Base-by-base conservation (phyloP, 108 stramenopile genomes). In the Skeletonema marinoi region DNA sequence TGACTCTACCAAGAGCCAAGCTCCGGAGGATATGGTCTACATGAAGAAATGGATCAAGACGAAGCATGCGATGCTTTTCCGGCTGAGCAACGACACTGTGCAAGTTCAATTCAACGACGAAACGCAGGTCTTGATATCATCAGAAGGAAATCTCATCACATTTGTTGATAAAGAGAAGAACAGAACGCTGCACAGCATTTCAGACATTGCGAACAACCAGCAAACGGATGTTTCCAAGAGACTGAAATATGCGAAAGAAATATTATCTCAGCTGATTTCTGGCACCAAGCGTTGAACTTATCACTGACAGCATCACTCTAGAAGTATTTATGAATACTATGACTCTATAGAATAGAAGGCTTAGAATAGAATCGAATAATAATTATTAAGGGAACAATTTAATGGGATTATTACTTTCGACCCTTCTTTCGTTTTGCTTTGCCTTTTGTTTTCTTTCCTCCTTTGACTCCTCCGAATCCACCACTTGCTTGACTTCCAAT, bases 1-100 rank as follows among this genome's bases (percentile, higher is more conserved):
- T 9, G 75, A 80, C 50, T 75, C 73, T 36, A 58, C 68, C 19
- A 48, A 65, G 30, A 71, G 51, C 13, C 25, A 62, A n/a, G 61
- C 66, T 11, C 68, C 33, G 7, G 77, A 78, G 13, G 76, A 81
- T 65, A 69, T 97, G 66, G 80, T 96, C 4, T 98, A 87, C 83
- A 75, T 99, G 82, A 98, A 98, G 88, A 98, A 98, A 81, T 99
- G 97, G 98, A 87, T 98, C 19, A 90, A 94, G 17, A 98, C 99
- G 4, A 94, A 95, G 72, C 97, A 99, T 75, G 99, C 99, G 2
- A 92, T 98, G 65, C 83, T 99, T 42, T 98, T 99, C 83, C 90
- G 98, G 11, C 80, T 99, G 68, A 98, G 97, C 71, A 95, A 98
- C 83, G 88, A 96, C 54, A 98, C 98, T 7, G 93, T 98, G 4